Percentiles rank a stretch among this genome's conserved stretches.
Evolutionary conservation across 768 basidiomycete genomes (phyloP).

Genomic region (Tylopilus sp.): DNA sequence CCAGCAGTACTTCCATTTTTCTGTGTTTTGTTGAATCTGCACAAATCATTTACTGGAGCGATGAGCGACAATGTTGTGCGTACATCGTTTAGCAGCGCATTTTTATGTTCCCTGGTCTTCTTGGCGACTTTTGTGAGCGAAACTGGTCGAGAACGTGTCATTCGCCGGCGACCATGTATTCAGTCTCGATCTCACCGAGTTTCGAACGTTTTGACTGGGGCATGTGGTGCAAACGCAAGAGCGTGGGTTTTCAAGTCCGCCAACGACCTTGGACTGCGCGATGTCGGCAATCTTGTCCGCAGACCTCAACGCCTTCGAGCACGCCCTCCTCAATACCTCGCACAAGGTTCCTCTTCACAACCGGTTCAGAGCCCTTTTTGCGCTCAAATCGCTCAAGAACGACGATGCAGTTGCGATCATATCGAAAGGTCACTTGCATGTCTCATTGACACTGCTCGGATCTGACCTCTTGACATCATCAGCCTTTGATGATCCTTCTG

Average conservation of each 20-base stretch:
- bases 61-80: conserved; percentile 21
- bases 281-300: conserved; percentile 37
- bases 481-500: conserved; percentile 87
- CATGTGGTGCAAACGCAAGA: conserved; percentile 44
- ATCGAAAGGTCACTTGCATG: conserved; percentile 64
- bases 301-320: conserved; percentile 68
- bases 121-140: conserved; percentile 92
- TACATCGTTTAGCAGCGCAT: conserved; percentile 75
- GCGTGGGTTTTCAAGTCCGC: conserved; percentile 48
- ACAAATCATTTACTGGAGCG: conserved; percentile 24
- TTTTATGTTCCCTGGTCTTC: conserved; percentile 91
- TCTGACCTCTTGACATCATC: conserved; percentile 5
- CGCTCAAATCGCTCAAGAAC: conserved; percentile 77
- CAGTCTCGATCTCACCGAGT: conserved; percentile 55
- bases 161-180: neutral
- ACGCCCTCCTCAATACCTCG: conserved; percentile 71
- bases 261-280: conserved; percentile 27
- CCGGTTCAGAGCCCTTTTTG: conserved; percentile 88
- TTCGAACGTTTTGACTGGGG: conserved; percentile 88
- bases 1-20: conserved; percentile 96
- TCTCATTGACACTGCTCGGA: neutral
- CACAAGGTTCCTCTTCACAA: conserved; percentile 77
- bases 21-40: conserved; percentile 77
- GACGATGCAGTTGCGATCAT: conserved; percentile 84
- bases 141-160: conserved; percentile 46